Conservation (phyloP, 148 eudicot genomes). For the Rhododendron henanense region DNA sequence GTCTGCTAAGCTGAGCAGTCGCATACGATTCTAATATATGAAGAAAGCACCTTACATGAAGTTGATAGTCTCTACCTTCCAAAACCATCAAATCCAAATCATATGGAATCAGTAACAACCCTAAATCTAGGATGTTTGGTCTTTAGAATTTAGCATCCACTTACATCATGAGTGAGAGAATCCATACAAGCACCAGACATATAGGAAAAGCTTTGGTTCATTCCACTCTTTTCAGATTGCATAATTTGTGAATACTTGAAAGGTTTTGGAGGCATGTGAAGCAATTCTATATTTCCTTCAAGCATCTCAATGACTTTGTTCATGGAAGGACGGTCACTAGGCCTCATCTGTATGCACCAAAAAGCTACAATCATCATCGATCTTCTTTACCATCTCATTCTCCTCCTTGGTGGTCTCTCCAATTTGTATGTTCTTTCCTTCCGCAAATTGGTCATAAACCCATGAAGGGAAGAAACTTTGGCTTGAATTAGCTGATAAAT, state of each 20-base stretch:
- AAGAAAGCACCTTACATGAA: too few species aligned
- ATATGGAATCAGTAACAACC: too few species aligned
- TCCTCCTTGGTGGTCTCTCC: neutral
- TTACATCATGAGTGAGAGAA: too few species aligned
- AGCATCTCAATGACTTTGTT: constrained; percentile 4
- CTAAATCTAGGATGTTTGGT: too few species aligned
- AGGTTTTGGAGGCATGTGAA: neutral
- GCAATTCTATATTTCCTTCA: neutral
- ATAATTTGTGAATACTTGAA: neutral
- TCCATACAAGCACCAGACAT: too few species aligned
- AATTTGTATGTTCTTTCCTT: neutral
- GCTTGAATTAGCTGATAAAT: neutral
- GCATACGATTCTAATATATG: too few species aligned
- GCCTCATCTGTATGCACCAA: constrained; percentile 9
- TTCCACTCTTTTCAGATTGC: neutral
- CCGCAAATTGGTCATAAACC: constrained; percentile 1
- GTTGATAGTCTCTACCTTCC: too few species aligned
- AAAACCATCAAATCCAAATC: too few species aligned
- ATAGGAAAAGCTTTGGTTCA: too few species aligned
- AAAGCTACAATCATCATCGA: neutral
- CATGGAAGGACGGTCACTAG: constrained; percentile 1
- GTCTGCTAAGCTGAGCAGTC: too few species aligned
- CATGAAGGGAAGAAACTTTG: constrained; percentile 7
- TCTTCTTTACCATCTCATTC: neutral
- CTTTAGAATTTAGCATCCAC: too few species aligned